Percentiles rank a stretch among this genome's conserved stretches.
Evolutionary conservation across 768 basidiomycete species (phyloP).

Genomic region (Rhizopogon vinicolor): DNA sequence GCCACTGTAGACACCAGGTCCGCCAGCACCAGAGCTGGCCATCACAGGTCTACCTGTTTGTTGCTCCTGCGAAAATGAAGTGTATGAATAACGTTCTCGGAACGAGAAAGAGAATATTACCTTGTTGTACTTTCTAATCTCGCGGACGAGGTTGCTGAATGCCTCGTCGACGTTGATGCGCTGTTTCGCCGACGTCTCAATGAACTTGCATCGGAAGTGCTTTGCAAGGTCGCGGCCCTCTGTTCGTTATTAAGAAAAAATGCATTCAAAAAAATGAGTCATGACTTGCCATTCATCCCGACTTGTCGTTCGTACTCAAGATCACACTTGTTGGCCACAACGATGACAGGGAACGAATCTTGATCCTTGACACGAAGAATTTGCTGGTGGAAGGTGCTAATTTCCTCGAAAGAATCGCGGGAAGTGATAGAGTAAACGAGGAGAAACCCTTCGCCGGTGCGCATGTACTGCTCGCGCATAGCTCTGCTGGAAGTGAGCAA

Average conservation of each 20-base stretch:
- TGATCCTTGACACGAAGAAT: constrained; percentile 96
- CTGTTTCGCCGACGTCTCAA: constrained; percentile 95
- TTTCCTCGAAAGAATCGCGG: constrained; percentile 95
- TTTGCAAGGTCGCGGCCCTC: constrained; percentile 98
- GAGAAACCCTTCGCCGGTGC: constrained; percentile 96
- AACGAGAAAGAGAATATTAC: constrained; percentile 33
- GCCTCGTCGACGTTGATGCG: constrained; percentile 97
- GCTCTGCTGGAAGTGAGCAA: constrained; percentile 47
- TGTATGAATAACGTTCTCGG: background rate
- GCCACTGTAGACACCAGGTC: constrained; percentile 44
- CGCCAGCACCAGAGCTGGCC: constrained; percentile 36
- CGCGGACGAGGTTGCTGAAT: constrained; percentile 88
- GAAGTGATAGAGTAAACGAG: constrained; percentile 99
- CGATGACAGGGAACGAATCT: constrained; percentile 91
- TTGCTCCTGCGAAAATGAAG: constrained; percentile 49
- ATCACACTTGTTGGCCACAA: constrained; percentile 98
- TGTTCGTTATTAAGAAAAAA: constrained; percentile 25
- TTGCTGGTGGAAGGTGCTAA: constrained; percentile 93
- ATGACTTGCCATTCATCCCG: constrained; percentile 78
- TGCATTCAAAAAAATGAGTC: background rate
- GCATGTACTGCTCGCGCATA: constrained; percentile 99
- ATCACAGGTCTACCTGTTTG: constrained; percentile 70
- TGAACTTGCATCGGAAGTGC: constrained; percentile 90
- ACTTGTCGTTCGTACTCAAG: constrained; percentile 95
- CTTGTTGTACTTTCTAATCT: constrained; percentile 93